phyloP scores from a whole-genome alignment of 2,329 filamentous ascomycete species.

The Fusarium sp. region DNA sequence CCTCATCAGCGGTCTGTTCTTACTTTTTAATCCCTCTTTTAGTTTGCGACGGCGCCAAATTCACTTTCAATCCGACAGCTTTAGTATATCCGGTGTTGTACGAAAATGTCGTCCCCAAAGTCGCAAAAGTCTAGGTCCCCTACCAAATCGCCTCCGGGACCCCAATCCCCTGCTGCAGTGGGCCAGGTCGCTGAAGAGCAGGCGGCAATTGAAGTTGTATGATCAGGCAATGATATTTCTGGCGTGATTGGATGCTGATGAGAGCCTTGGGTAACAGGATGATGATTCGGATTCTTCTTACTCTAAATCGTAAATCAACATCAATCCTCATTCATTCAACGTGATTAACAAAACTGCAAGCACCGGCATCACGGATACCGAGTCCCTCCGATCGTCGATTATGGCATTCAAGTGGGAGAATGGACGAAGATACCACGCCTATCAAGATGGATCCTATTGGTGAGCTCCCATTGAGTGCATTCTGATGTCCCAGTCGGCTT shows the following conservation, averaged over 20 bases:
- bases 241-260: not conserved
- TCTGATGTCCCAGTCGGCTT: accelerated
- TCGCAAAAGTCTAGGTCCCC: not conserved
- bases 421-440: constrained; percentile 60
- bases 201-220: constrained; percentile 24
- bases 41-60: not conserved
- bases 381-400: constrained; percentile 32
- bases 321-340: accelerated
- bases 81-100: not conserved
- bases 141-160: not conserved
- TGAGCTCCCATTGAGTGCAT: not conserved
- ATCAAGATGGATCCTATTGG: constrained; percentile 56
- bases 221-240: not conserved
- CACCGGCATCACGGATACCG: constrained; percentile 30
- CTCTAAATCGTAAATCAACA: constrained; percentile 7
- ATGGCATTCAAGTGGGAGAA: constrained; percentile 53
- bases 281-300: constrained; percentile 32
- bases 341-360: not conserved
- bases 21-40: not conserved
- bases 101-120: constrained; percentile 19
- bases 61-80: not conserved
- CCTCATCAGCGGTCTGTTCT: not conserved
- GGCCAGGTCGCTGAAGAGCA: not conserved
- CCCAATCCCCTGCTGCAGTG: not conserved
- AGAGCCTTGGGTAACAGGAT: not conserved